Base-by-base conservation (phyloP, 2,329 filamentous ascomycete genomes). In the Lachnellula subtilissima region DNA sequence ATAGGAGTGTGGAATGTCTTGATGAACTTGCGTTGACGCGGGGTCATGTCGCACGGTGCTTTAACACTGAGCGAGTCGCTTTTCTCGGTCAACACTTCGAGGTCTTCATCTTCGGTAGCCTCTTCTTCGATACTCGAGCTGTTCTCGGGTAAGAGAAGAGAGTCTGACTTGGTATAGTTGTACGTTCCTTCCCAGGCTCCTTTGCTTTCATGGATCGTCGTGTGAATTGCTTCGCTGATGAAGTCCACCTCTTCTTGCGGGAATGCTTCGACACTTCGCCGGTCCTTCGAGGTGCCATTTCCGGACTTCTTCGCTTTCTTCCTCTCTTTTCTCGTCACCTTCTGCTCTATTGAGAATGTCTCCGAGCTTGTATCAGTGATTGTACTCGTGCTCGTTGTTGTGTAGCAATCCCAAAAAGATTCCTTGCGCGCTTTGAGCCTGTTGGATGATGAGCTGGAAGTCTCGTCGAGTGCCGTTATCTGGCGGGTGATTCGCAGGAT, bases 161-260 rank as follows among this genome's bases (percentile, higher is more conserved):
- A 1, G 15, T 28, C 48, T 23, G 48, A 52, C 19, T 60, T 59
- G 12, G 59, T 57, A 46, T 65, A 64, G 17, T 59, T 51, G 47
- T 67, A 64, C 1, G 59, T 66, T 2, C 63, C 65, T 23, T 61
- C 57, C 64, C 65, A 67, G 15, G 63, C 62, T 51, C 64, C 64
- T 48, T 69, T 70, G 25, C 60, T 67, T 39, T 67, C 67, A 36
- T 63, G 59, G 15, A 63, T 43, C 9, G 35, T 55, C 1, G 61
- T 39, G 49, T 70, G 68, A 39, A 70, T 64, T 11, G 66, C 65
- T 47, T 67, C 62, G 48, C 66, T 68, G 32, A 70, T 56, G 17
- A 64, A 63, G 25, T 67, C 63, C 4, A 65, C 17, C 32, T 66
- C 64, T 23, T 66, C 64, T 28, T 54, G 54, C 4, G 63, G 58